Evolutionary conservation across 768 basidiomycete species (phyloP).

Genomic region (Boletus coccyginus): DNA sequence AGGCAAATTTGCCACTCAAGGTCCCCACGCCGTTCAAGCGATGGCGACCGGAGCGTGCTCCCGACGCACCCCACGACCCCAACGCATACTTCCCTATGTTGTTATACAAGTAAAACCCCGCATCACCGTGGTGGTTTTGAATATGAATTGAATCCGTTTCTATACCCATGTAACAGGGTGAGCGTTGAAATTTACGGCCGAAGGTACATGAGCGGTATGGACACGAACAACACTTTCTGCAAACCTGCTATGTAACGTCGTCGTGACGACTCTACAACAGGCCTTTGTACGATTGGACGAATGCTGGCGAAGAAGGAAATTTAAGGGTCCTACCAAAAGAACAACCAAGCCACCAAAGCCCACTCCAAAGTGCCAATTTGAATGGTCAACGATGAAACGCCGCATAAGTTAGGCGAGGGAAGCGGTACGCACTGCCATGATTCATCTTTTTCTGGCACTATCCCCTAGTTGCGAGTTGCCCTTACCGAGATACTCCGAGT

Average conservation of each 20-base stretch:
- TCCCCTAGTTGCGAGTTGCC: background rate
- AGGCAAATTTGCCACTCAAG: conserved; percentile 67
- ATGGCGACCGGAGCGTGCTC: conserved; percentile 72
- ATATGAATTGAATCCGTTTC: conserved; percentile 26
- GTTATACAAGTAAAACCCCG: conserved; percentile 47
- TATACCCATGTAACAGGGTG: conserved; percentile 25
- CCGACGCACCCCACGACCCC: conserved; percentile 80
- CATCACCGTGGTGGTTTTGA: background rate
- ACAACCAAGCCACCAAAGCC: too few species aligned
- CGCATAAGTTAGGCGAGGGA: background rate
- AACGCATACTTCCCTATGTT: conserved; percentile 83
- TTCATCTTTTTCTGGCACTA: background rate
- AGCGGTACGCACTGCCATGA: background rate
- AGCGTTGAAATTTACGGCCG: background rate
- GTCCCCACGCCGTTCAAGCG: conserved; percentile 65
- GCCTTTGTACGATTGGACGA: too few species aligned
- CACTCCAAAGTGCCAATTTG: too few species aligned
- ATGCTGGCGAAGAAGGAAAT: too few species aligned
- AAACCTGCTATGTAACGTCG: too few species aligned
- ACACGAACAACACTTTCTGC: background rate
- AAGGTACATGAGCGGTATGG: background rate
- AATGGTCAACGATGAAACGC: background rate
- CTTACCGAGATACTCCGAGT: background rate
- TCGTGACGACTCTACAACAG: too few species aligned
- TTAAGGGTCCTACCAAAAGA: too few species aligned